phyloP scores from a whole-genome alignment of 805 yeast species.

The Isabelozyma pseudorhagii region DNA sequence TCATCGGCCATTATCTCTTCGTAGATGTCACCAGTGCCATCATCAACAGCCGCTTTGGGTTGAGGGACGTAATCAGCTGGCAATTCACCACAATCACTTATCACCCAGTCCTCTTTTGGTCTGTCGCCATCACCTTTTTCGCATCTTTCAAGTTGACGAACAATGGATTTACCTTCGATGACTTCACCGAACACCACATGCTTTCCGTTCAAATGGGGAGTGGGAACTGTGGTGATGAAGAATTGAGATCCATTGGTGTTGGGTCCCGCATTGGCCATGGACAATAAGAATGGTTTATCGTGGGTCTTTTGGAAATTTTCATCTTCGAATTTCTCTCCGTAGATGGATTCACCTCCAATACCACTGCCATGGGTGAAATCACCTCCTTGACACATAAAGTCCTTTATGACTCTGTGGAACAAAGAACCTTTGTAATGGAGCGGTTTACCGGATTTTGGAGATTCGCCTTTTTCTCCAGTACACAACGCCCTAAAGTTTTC shows the following conservation, averaged over 20 bases:
- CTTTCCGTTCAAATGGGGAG: slow-evolving; percentile 93
- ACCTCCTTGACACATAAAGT: slow-evolving; percentile 94
- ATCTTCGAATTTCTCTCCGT: slow-evolving; percentile 70
- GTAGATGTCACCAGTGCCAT: slow-evolving; percentile 81
- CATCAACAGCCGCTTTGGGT: slow-evolving; percentile 50
- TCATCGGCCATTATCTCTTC: slow-evolving; percentile 79
- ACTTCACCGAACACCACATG: slow-evolving; percentile 97
- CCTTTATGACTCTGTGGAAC: slow-evolving; percentile 90
- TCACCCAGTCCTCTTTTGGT: slow-evolving; percentile 68
- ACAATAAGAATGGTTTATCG: slow-evolving; percentile 79
- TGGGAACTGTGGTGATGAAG: slow-evolving; percentile 86
- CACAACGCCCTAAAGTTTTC: slow-evolving; percentile 87
- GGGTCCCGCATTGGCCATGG: slow-evolving; percentile 98
- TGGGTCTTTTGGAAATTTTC: slow-evolving; percentile 79
- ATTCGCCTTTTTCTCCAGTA: slow-evolving; percentile 78
- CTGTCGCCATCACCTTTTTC: slow-evolving; percentile 65
- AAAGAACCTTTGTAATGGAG: slow-evolving; percentile 75
- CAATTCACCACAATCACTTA: slow-evolving; percentile 76
- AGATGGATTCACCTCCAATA: slow-evolving; percentile 43
- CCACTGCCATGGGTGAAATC: slow-evolving; percentile 53
- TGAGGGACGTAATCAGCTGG: slow-evolving; percentile 56
- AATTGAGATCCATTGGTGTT: slow-evolving; percentile 95
- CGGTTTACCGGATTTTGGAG: slow-evolving; percentile 58
- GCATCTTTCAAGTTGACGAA: slow-evolving; percentile 71
- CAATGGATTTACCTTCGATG: slow-evolving; percentile 72